Base-by-base conservation (phyloP, 345 rosid genomes). In the Dipteronia sinensis region DNA sequence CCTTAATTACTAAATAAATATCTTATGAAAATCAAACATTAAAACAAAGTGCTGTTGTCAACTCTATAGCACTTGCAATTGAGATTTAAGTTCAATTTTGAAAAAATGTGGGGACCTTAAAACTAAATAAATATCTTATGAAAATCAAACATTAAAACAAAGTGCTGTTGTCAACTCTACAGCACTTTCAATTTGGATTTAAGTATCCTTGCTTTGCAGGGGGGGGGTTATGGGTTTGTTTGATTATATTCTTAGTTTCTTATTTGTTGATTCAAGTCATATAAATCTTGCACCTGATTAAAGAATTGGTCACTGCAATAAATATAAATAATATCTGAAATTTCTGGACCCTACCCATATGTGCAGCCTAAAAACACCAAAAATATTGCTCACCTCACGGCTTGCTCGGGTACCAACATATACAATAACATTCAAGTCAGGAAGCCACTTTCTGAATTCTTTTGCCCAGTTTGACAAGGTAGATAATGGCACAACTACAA, bases 381-480 rank as follows among this genome's bases (percentile, higher is more conserved):
- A 74, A 75, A 65, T 25, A 81, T 34, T 27, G 59, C 83, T 83
- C 61, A 97, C 99, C 99, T 97, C 99, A 78, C 99, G 88, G 87
- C 99, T 97, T 27, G 99, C 98, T 59, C 99, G 97, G 47, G 98
- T 97, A 79, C 99, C 98, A 77, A 97, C 98, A 77, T 97, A 97
- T 17, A 97, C 93, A 81, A 97, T 97, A 69, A 97, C 84, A 82
- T 97, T 97, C 89, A 91, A 84, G 81, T 85, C 89, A 10, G 98
- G 98, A 87, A 97, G 98, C 99, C 99, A 97, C 86, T 94, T 97
- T 76, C 93, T 85, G 74, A 97, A 94, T 85, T 97, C 99, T 87
- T 97, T 97, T 3, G 99, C 99, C 99, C 98, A 97, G 78, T 97
- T 97, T 65, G 99, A 92, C 85, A 97, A 80, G 47, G 99, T 97